phyloP scores from a whole-genome alignment of 306 rosid species.

The Lotus japonicus region DNA sequence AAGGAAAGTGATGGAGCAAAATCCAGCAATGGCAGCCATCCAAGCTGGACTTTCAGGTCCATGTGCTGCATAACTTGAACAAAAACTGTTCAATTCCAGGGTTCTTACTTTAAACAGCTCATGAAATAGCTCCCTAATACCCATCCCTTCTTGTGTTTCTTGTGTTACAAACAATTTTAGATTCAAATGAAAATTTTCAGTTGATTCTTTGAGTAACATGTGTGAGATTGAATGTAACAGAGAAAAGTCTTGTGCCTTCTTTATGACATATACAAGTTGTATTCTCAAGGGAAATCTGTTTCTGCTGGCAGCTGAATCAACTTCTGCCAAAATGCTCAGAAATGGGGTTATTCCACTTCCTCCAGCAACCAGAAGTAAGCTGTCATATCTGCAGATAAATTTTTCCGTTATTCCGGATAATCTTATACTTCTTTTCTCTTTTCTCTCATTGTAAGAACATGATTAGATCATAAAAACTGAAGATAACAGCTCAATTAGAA shows the following conservation, averaged over 20 bases:
- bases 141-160: constrained; percentile 43
- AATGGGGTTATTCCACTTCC: constrained; percentile 90
- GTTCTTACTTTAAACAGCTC: constrained; percentile 44
- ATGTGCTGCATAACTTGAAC: constrained; percentile 39
- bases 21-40: constrained; percentile 61
- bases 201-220: constrained; percentile 38
- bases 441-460: neutral
- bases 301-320: constrained; percentile 31
- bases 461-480: neutral
- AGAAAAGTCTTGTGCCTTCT: constrained; percentile 54
- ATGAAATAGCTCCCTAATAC: constrained; percentile 36
- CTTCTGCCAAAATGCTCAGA: constrained; percentile 75
- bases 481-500: constrained; percentile 1
- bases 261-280: constrained; percentile 57
- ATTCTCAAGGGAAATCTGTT: constrained; percentile 39
- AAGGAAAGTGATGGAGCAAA: constrained; percentile 46
- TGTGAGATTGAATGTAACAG: constrained; percentile 56
- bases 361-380: constrained; percentile 68
- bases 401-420: neutral
- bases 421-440: neutral
- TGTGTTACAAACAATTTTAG: constrained; percentile 67
- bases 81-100: constrained; percentile 32
- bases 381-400: constrained; percentile 63
- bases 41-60: constrained; percentile 58
- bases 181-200: constrained; percentile 37